Conservation (phyloP, 805 yeast species). For the Cyberlindnera veronae region DNA sequence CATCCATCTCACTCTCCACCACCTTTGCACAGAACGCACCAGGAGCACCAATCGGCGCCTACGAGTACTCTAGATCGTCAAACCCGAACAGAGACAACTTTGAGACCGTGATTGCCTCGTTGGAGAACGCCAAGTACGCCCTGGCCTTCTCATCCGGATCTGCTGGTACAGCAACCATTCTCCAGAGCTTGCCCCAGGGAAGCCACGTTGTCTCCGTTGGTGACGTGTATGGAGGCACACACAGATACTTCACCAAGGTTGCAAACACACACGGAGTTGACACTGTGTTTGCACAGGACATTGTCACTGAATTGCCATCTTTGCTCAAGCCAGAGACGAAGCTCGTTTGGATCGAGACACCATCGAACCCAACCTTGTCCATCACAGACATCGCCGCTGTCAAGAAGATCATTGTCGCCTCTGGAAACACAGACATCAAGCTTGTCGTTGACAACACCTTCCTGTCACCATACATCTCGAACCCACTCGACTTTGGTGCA, state of each 20-base stretch:
- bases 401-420: constrained; percentile 46
- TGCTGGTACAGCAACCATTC: constrained; percentile 73
- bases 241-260: constrained; percentile 83
- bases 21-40: constrained; percentile 82
- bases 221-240: constrained; percentile 91
- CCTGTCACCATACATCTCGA: constrained; percentile 81
- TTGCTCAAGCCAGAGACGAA: constrained; percentile 60
- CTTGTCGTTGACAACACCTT: constrained; percentile 88
- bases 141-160: constrained; percentile 84
- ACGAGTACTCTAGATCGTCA: constrained; percentile 81
- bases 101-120: constrained; percentile 73
- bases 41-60: constrained; percentile 69
- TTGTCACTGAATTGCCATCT: constrained; percentile 53
- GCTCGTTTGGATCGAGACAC: constrained; percentile 85
- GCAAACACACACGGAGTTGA: constrained; percentile 76
- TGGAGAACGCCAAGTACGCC: constrained; percentile 73
- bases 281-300: constrained; percentile 62
- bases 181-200: constrained; percentile 69
- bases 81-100: constrained; percentile 85
- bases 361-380: constrained; percentile 82
- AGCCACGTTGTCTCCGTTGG: constrained; percentile 76
- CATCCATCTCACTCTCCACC: constrained; percentile 78
- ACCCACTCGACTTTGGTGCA: constrained; percentile 80
- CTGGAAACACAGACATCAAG: constrained; percentile 48
- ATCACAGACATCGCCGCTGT: constrained; percentile 72